Evolutionary conservation across 1,139 yeast species (phyloP), one percentile per base, ranked within the genome.

Genomic region (Yamadazyma buinensis): DNA sequence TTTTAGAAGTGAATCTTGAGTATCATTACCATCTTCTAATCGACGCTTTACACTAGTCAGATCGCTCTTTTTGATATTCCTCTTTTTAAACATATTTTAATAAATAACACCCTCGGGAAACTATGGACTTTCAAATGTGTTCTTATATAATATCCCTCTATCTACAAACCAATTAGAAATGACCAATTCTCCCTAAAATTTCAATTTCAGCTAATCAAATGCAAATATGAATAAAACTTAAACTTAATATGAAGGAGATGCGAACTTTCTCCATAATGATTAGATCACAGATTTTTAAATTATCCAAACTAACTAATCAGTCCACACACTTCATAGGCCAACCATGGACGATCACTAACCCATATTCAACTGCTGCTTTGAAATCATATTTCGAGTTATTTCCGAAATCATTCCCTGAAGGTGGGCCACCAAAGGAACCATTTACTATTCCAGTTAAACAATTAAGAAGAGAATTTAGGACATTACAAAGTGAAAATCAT

Each of bases 381-480:
- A 43, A 43, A 17, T 61, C 68, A 7, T 72, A 55, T 37, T 90
- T 80, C 54, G 59, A 67, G 19, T 54, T 85, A 20, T 92, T 92
- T 55, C 97, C 97, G 1, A 64, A 72, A 48, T 77, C 85, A 0
- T 81, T 86, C 43, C 85, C 88, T 0, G 38, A 66, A 2, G 83
- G 84, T 0, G 77, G 81, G 2, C 92, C 94, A 1, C 86, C 88
- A 1, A 44, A 52, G 3, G 81, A 80, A 19, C 57, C 75, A 18
- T 90, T 88, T 60, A 49, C 57, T 6, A 59, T 87, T 11, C 78
- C 85, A 46, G 52, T 64, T 9, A 63, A 68, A 36, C 51, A 59
- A 10, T 66, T 92, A 34, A 72, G 95, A 34, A 71, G 77, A 38
- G 98, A 92, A 52, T 90, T 80, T 53, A 65, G 95, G 31, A 50